A percentile compares a stretch with the other conserved stretches of the same genome.
Conservation (phyloP, 768 basidiomycete genomes). For the Neoboletus magnificus region DNA sequence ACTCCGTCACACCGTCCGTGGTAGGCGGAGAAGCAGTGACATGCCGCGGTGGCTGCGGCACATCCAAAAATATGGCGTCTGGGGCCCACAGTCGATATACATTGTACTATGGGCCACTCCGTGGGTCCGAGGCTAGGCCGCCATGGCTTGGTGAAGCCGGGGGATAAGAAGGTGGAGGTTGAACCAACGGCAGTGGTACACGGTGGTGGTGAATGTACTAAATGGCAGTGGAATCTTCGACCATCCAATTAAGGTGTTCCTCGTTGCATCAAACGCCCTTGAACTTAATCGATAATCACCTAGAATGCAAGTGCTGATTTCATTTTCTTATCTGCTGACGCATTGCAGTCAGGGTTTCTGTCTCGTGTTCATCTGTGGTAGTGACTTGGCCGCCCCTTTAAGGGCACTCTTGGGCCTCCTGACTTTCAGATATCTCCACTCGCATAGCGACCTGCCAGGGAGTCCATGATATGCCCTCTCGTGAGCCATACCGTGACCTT, state of each 20-base stretch:
- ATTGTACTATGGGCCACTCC: neutral
- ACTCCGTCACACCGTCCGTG: neutral
- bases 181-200: no score
- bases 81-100: neutral
- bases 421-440: neutral
- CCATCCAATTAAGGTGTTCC: neutral
- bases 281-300: neutral
- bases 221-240: neutral
- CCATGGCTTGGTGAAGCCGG: neutral
- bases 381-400: no score
- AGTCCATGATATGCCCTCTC: slow-evolving; percentile 21
- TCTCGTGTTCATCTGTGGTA: neutral
- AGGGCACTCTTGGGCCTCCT: neutral
- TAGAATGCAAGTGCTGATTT: no score
- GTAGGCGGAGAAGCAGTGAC: neutral
- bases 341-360: neutral
- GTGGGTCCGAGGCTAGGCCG: neutral
- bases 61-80: neutral
- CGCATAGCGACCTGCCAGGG: neutral
- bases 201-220: neutral
- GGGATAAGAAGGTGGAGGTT: neutral
- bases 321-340: neutral
- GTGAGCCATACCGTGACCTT: slow-evolving; percentile 30
- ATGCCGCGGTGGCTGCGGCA: neutral
- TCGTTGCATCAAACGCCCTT: neutral